Conservation (phyloP, 2,329 filamentous ascomycete species). For the Septoria linicola region DNA sequence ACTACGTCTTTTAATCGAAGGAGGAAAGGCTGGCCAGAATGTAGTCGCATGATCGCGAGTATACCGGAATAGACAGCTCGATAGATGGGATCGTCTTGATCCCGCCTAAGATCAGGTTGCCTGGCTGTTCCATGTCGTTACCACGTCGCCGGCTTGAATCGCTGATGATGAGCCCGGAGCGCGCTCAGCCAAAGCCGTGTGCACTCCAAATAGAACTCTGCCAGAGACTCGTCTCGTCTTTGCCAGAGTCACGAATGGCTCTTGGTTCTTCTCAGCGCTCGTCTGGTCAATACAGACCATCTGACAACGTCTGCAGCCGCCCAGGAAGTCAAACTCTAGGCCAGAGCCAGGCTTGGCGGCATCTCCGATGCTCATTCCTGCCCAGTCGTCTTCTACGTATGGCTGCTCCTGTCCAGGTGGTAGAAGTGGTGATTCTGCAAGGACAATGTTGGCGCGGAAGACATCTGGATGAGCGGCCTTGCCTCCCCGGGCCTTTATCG, state of each 20-base stretch:
- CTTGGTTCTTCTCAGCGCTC: slow-evolving; percentile 72
- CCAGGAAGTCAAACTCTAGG: slow-evolving; percentile 68
- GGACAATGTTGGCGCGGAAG: slow-evolving; percentile 85
- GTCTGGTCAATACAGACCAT: slow-evolving; percentile 94
- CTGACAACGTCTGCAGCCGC: slow-evolving; percentile 83
- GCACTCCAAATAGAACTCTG: slow-evolving; percentile 85
- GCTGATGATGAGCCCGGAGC: not conserved
- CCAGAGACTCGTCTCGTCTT: slow-evolving; percentile 82
- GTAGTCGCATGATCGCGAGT: too few species aligned
- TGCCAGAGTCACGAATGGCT: slow-evolving; percentile 83
- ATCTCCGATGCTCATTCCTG: slow-evolving; percentile 61
- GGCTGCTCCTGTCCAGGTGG: slow-evolving; percentile 53
- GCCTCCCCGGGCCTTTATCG: slow-evolving; percentile 64
- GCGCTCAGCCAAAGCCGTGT: slow-evolving; percentile 46
- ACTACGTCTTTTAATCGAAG: too few species aligned
- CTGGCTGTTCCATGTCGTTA: not conserved
- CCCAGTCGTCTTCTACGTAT: slow-evolving; percentile 82
- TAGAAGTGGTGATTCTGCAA: slow-evolving; percentile 54
- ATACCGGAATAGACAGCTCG: too few species aligned
- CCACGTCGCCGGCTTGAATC: slow-evolving; percentile 1
- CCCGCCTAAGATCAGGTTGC: too few species aligned
- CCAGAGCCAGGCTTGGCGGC: slow-evolving; percentile 20
- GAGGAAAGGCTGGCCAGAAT: too few species aligned
- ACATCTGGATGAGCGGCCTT: slow-evolving; percentile 67
- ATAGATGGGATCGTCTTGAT: too few species aligned